phyloP scores from a whole-genome alignment of 2,329 filamentous ascomycete species.

The Claviceps digitariae region DNA sequence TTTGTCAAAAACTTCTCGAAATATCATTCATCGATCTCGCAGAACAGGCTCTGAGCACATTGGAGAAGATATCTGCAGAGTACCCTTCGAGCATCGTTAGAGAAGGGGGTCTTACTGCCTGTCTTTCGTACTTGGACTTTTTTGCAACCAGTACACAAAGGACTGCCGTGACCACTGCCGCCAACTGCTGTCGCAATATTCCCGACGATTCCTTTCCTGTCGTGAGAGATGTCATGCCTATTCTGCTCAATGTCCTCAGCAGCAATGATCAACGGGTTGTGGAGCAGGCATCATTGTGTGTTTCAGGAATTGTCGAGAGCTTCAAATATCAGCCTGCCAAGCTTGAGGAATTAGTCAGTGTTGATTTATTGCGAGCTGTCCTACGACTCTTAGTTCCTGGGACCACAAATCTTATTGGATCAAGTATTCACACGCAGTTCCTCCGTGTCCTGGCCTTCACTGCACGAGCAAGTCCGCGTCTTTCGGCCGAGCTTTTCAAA shows the following conservation, averaged over 20 bases:
- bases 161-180: slow-evolving; percentile 91
- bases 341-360: slow-evolving; percentile 82
- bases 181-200: slow-evolving; percentile 96
- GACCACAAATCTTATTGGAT: slow-evolving; percentile 86
- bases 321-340: slow-evolving; percentile 82
- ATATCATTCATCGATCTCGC: slow-evolving; percentile 96
- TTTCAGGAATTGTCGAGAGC: slow-evolving; percentile 91
- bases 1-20: slow-evolving; percentile 90
- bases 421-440: slow-evolving; percentile 93
- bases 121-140: slow-evolving; percentile 89
- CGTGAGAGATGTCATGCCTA: slow-evolving; percentile 92
- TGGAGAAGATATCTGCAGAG: slow-evolving; percentile 95
- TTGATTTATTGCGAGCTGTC: slow-evolving; percentile 72
- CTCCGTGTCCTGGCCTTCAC: slow-evolving; percentile 83
- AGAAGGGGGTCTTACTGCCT: slow-evolving; percentile 91
- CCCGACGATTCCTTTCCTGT: slow-evolving; percentile 86
- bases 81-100: slow-evolving; percentile 92
- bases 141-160: slow-evolving; percentile 95
- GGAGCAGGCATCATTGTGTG: slow-evolving; percentile 89
- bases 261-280: slow-evolving; percentile 96
- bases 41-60: slow-evolving; percentile 88
- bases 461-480: slow-evolving; percentile 70
- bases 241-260: slow-evolving; percentile 72
- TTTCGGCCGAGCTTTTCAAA: slow-evolving; percentile 84
- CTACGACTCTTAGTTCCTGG: slow-evolving; percentile 81